phyloP scores from a whole-genome alignment of 2,329 filamentous ascomycete species.

The Arthrobotrys entomopaga region DNA sequence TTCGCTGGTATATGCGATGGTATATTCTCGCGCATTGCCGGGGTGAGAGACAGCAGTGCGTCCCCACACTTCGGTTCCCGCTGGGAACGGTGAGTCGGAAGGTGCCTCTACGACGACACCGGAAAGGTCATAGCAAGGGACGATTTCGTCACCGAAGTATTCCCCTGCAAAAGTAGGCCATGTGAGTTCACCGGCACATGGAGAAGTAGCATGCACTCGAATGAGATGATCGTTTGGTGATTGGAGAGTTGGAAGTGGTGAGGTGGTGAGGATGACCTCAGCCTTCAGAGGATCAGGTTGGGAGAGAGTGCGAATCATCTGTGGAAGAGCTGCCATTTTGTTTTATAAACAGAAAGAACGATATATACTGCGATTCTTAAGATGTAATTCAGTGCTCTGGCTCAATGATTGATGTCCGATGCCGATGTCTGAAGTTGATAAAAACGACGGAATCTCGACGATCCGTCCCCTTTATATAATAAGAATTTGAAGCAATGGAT shows the following conservation, averaged over 20 bases:
- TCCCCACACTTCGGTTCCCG: conserved; percentile 62
- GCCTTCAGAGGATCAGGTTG: conserved; percentile 36
- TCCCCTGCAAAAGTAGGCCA: conserved; percentile 59
- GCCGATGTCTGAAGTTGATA: no score
- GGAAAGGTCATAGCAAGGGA: conserved; percentile 62
- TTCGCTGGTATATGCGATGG: conserved; percentile 60
- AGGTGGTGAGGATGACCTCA: conserved; percentile 28
- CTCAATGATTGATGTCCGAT: no score
- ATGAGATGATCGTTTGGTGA: conserved; percentile 60
- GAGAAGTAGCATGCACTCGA: conserved; percentile 60
- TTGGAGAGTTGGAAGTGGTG: conserved; percentile 55
- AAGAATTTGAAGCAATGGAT: no score
- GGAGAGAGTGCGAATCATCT: conserved; percentile 34
- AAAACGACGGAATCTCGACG: no score
- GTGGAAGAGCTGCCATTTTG: conserved; percentile 36
- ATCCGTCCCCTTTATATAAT: no score
- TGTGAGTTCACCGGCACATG: conserved; percentile 60
- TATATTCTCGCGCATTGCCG: conserved; percentile 61
- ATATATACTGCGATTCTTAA: no score
- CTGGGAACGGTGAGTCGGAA: conserved; percentile 59
- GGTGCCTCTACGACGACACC: conserved; percentile 61
- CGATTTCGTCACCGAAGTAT: conserved; percentile 56
- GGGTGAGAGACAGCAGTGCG: conserved; percentile 59
- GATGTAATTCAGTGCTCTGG: no score
- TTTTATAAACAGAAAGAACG: not conserved